Conservation (phyloP, 1,139 yeast genomes). For the Maudiozyma humilis region DNA sequence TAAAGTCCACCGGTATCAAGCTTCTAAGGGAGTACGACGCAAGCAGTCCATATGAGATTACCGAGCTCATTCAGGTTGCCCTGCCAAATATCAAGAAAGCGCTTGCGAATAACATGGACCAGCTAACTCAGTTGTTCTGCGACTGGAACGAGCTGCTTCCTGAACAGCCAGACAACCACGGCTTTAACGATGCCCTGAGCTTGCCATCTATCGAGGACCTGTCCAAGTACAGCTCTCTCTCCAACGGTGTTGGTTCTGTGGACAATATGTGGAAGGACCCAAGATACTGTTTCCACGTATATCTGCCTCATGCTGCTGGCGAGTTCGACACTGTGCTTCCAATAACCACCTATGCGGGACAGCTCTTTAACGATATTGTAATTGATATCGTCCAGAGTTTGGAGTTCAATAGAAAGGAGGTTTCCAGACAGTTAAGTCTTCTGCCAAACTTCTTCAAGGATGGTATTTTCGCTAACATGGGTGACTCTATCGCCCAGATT, state of each 20-base stretch:
- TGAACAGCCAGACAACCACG: conserved; percentile 23
- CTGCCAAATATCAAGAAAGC: conserved; percentile 44
- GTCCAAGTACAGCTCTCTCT: conserved; percentile 27
- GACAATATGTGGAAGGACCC: conserved; percentile 50
- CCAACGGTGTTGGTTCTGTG: conserved; percentile 36
- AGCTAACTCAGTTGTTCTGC: conserved; percentile 29
- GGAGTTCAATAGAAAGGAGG: conserved; percentile 85
- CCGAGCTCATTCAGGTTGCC: conserved; percentile 44
- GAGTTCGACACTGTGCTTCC: conserved; percentile 68
- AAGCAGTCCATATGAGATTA: conserved; percentile 48
- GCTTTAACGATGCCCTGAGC: conserved; percentile 28
- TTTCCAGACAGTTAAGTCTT: conserved; percentile 72
- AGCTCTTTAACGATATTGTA: conserved; percentile 66
- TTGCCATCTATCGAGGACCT: conserved; percentile 40
- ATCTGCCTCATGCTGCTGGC: conserved; percentile 38
- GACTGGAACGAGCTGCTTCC: conserved; percentile 25
- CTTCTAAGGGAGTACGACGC: conserved; percentile 25
- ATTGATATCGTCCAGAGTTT: conserved; percentile 68
- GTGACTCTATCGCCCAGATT: conserved; percentile 71
- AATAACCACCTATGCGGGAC: conserved; percentile 47
- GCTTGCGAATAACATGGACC: conserved; percentile 34
- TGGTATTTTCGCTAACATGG: conserved; percentile 72
- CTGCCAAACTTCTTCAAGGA: conserved; percentile 66
- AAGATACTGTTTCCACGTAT: conserved; percentile 58
- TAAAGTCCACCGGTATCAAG: conserved; percentile 17